Evolutionary conservation across 441 rosid genomes (phyloP).

Genomic region (Syzygium malaccense): DNA sequence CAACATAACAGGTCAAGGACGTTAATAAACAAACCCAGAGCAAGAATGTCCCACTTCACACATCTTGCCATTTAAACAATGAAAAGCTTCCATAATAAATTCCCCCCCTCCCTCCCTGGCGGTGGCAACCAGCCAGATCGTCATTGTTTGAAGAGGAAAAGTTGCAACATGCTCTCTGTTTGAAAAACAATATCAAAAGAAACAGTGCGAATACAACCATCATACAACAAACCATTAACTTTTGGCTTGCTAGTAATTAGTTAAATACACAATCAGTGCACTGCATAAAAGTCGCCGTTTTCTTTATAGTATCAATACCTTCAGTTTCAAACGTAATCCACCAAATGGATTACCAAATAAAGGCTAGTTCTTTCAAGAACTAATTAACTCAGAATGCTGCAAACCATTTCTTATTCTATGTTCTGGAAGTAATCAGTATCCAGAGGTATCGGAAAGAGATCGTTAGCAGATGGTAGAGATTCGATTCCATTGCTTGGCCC

Average conservation of each 20-base stretch:
- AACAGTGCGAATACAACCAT: not conserved
- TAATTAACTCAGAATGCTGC: not conserved
- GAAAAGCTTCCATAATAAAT: not conserved
- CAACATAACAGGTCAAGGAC: not conserved
- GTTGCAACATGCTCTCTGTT: not conserved
- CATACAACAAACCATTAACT: not conserved
- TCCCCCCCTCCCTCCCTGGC: not conserved
- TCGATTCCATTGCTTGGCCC: slow-evolving; percentile 1
- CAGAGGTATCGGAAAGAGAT: slow-evolving; percentile 28
- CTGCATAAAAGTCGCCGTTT: not conserved
- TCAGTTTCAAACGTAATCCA: not conserved
- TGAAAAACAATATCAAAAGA: not conserved
- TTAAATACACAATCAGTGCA: not conserved
- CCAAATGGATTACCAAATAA: not conserved
- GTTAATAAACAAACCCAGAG: not conserved
- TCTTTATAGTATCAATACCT: not conserved
- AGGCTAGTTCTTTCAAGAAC: not conserved
- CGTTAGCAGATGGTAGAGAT: slow-evolving; percentile 24
- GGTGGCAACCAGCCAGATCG: not conserved
- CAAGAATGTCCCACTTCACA: not conserved
- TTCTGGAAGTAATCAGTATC: slow-evolving; percentile 13
- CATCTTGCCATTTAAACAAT: not conserved
- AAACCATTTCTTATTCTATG: slow-evolving; percentile 4
- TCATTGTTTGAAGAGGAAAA: not conserved
- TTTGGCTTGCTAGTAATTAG: not conserved